These are phyloP conservation scores for Lenzites betulinus DNA, from an alignment of 768 basidiomycete species.

Conservation along the genomic window DNA sequence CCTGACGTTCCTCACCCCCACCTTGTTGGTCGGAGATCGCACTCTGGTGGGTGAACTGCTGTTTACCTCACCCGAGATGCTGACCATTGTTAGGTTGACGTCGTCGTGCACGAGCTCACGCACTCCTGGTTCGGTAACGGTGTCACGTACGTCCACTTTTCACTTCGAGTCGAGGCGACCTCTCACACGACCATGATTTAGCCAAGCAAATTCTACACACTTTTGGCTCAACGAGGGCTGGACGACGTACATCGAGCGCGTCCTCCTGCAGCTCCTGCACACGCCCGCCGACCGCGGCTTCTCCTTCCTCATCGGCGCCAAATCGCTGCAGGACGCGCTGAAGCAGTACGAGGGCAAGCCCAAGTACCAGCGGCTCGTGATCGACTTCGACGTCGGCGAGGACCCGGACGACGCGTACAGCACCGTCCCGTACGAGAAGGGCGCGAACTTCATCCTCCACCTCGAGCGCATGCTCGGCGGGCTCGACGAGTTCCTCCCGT, in stretches of 20 bases:
- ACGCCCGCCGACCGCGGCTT: conserved; percentile 79
- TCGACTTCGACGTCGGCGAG: conserved; percentile 71
- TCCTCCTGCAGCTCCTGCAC: conserved; percentile 70
- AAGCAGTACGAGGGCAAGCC: conserved; percentile 58
- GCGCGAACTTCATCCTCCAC: conserved; percentile 83
- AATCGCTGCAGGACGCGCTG: conserved; percentile 71
- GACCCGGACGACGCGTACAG: conserved; percentile 79
- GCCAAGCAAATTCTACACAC: conserved; percentile 72
- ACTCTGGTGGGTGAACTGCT: conserved; percentile 48
- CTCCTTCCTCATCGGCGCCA: conserved; percentile 75
- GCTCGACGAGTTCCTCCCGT: conserved; percentile 80
- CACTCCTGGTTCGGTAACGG: conserved; percentile 96
- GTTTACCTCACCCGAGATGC: not conserved
- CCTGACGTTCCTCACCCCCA: conserved; percentile 86
- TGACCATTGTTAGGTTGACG: conserved; percentile 50
- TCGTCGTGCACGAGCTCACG: conserved; percentile 83
- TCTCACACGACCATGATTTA: conserved; percentile 21
- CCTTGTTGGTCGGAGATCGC: conserved; percentile 85
- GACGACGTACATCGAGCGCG: conserved; percentile 91
- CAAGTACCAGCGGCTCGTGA: conserved; percentile 79
- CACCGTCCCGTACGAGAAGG: conserved; percentile 84
- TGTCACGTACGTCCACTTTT: conserved; percentile 54
- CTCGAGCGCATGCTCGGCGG: conserved; percentile 81
- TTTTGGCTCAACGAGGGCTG: conserved; percentile 94
- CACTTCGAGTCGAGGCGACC: not conserved